phyloP scores from a whole-genome alignment of 164 flowering plant genomes.

The Houttuynia cordata region DNA sequence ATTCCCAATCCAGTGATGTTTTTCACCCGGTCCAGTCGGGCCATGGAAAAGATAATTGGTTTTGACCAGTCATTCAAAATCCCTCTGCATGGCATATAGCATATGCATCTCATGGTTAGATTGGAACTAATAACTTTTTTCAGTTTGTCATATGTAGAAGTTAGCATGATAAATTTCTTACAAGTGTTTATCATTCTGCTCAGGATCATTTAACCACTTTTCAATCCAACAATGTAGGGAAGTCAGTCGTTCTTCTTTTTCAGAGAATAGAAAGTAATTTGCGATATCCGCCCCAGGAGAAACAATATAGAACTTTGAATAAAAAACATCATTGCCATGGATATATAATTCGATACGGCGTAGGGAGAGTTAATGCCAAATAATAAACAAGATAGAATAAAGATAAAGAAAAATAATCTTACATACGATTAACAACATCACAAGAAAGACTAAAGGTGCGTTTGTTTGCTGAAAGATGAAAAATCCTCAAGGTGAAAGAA shows the following conservation, averaged over 20 bases:
- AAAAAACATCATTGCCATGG: conserved; percentile 94
- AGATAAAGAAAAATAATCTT: too few relatives aligned
- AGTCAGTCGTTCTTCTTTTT: conserved; percentile 60
- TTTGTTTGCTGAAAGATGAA: too few relatives aligned
- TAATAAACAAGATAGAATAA: too few relatives aligned
- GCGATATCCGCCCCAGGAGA: conserved; percentile 92
- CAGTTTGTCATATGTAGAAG: background rate
- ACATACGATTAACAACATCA: too few relatives aligned
- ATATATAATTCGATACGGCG: conserved; percentile 84
- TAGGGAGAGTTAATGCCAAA: conserved; percentile 87
- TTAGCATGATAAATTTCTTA: conserved; percentile 23
- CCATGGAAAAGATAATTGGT: conserved; percentile 93
- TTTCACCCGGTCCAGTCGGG: conserved; percentile 89
- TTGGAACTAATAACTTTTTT: background rate
- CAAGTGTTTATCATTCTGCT: conserved; percentile 70
- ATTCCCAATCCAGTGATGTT: conserved; percentile 92
- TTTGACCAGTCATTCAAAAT: conserved; percentile 60
- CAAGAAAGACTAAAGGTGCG: too few relatives aligned
- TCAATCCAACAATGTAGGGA: conserved; percentile 71
- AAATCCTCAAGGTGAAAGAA: too few relatives aligned
- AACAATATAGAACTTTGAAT: conserved; percentile 97
- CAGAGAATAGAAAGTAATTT: conserved; percentile 70
- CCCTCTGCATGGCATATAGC: conserved; percentile 35
- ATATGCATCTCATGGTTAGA: background rate
- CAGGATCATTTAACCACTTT: conserved; percentile 56